Conservation (phyloP, 331 rosid species). For the Erythrophleum ivorense region DNA sequence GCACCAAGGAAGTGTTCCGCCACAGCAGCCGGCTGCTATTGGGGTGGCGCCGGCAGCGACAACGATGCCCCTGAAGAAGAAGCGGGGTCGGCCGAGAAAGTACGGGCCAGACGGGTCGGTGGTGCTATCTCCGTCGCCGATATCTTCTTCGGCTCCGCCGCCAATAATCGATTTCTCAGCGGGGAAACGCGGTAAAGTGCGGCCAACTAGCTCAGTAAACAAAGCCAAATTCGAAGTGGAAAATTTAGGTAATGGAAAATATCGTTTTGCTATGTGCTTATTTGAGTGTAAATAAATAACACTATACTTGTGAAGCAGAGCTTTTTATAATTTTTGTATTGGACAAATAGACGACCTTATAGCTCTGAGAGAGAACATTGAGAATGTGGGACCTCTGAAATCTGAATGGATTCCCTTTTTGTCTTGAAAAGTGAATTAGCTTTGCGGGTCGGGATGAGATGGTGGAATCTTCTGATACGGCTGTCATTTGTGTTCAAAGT, state of each 20-base stretch:
- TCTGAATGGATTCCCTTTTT: constrained; percentile 36
- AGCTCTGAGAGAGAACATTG: constrained; percentile 18
- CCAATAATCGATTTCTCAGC: constrained; percentile 91
- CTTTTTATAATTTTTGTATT: background rate
- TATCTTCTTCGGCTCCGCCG: constrained; percentile 84
- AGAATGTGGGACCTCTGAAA: constrained; percentile 50
- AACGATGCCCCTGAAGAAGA: constrained; percentile 69
- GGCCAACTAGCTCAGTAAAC: constrained; percentile 75
- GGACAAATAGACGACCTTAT: constrained; percentile 10
- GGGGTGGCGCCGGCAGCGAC: constrained; percentile 24
- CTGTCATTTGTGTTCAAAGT: constrained; percentile 37
- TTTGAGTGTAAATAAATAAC: constrained; percentile 23
- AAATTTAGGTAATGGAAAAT: constrained; percentile 67
- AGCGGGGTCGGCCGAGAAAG: constrained; percentile 98
- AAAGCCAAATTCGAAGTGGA: constrained; percentile 72
- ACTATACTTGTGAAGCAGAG: background rate
- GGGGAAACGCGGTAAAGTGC: constrained; percentile 77
- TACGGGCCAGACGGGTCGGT: constrained; percentile 84
- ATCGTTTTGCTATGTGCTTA: background rate
- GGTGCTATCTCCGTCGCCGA: constrained; percentile 87
- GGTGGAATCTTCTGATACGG: constrained; percentile 40
- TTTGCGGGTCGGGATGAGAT: constrained; percentile 42
- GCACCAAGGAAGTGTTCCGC: constrained; percentile 28
- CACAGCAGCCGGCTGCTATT: constrained; percentile 42
- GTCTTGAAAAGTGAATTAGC: constrained; percentile 41